A percentile compares a stretch with the other conserved stretches of the same genome.
phyloP scores from a whole-genome alignment of 495 filamentous ascomycete species.

The Penicillium simplicissimum region DNA sequence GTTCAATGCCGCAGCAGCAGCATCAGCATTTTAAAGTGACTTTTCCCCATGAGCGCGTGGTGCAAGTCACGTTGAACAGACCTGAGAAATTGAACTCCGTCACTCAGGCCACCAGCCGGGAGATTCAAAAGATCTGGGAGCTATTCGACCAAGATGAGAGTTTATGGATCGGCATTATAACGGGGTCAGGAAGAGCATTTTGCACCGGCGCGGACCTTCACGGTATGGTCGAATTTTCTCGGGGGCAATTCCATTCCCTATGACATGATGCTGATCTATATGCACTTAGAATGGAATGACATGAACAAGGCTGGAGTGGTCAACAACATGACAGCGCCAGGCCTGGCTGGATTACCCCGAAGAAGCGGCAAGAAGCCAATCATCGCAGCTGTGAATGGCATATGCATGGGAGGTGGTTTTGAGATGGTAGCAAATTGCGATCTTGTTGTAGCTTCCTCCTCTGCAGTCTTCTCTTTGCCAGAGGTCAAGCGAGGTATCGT shows the following conservation, averaged over 20 bases:
- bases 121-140: conserved; percentile 51
- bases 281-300: conserved; percentile 38
- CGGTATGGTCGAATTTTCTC: conserved; percentile 21
- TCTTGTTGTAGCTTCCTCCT: conserved; percentile 58
- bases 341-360: conserved; percentile 56
- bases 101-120: conserved; percentile 46
- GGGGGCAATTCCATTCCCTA: no score
- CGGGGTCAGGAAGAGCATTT: conserved; percentile 56
- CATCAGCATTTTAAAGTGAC: conserved; percentile 38
- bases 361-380: conserved; percentile 58
- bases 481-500: conserved; percentile 72
- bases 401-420: conserved; percentile 71
- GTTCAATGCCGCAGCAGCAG: conserved; percentile 13
- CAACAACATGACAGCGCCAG: conserved; percentile 48
- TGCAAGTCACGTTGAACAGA: conserved; percentile 47
- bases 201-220: conserved; percentile 58
- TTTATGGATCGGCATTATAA: conserved; percentile 56
- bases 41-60: conserved; percentile 43
- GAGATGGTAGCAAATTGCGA: conserved; percentile 75
- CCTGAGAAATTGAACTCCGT: conserved; percentile 51
- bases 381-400: conserved; percentile 74
- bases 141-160: conserved; percentile 54
- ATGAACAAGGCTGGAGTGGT: conserved; percentile 38
- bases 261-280: background rate
- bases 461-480: conserved; percentile 61